Percentiles rank a stretch among this genome's conserved stretches.
Evolutionary conservation across 257 asterid genomes (phyloP).

Genomic region (Solanum rostratum): DNA sequence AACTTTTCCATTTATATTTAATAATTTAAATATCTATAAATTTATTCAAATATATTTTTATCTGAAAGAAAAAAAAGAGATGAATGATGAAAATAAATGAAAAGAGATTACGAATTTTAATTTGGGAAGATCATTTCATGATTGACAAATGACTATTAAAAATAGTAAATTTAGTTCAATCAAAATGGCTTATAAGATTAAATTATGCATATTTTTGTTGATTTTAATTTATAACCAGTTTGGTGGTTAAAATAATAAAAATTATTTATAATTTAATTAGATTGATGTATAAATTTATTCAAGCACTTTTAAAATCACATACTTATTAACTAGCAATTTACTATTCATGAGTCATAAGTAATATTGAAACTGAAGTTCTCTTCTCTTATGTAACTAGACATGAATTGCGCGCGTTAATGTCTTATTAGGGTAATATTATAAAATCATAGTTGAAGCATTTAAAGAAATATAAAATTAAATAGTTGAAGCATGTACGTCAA

Average conservation of each 20-base stretch:
- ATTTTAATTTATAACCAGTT: background rate
- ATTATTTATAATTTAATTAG: no score
- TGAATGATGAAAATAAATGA: no score
- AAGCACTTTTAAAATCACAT: background rate
- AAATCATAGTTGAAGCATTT: no score
- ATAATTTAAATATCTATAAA: background rate
- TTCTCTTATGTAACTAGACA: no score
- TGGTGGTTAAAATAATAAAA: background rate
- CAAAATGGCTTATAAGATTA: background rate
- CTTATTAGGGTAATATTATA: no score
- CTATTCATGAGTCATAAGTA: background rate
- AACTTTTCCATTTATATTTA: background rate
- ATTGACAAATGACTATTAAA: background rate
- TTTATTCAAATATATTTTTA: background rate
- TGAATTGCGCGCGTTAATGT: no score
- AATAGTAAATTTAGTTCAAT: background rate
- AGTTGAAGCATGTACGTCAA: no score
- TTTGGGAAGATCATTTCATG: background rate
- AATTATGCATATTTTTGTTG: background rate
- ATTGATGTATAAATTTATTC: background rate
- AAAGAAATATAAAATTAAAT: no score
- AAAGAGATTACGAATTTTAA: background rate
- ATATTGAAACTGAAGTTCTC: no score
- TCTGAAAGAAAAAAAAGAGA: background rate
- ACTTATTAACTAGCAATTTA: background rate